These are phyloP conservation scores for Ceratocystis cubensis DNA, from an alignment of 2,329 filamentous ascomycete species.

Conservation along the genomic window DNA sequence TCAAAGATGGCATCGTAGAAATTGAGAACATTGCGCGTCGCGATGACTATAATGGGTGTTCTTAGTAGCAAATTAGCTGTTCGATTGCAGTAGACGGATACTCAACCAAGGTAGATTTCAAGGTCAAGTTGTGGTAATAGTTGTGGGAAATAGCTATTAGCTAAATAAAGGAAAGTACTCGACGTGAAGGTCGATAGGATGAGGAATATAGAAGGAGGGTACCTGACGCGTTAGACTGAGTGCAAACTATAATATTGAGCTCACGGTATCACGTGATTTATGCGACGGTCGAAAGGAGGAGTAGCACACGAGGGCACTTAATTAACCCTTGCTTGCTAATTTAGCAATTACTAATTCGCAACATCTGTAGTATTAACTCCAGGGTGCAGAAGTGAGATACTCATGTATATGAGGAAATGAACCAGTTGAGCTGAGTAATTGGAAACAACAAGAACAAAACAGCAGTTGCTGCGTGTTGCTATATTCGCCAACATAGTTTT, in stretches of 20 bases:
- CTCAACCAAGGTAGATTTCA: conserved; percentile 2
- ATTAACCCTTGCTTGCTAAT: too few relatives aligned
- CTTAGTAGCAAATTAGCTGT: background rate
- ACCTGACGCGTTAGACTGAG: background rate
- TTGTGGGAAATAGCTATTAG: background rate
- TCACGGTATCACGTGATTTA: background rate
- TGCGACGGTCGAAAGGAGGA: background rate
- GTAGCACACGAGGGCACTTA: background rate
- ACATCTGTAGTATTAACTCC: background rate
- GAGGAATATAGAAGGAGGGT: background rate
- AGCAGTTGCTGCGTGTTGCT: background rate
- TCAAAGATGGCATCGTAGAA: conserved; percentile 34
- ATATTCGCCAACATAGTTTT: conserved; percentile 1
- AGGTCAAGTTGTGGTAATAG: background rate
- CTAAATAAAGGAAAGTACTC: background rate
- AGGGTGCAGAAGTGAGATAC: too few relatives aligned
- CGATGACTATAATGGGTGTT: conserved; percentile 6
- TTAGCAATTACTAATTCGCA: background rate
- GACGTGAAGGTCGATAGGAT: background rate
- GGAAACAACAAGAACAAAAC: background rate
- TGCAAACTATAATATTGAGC: background rate
- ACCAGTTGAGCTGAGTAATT: background rate
- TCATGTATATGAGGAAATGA: too few relatives aligned
- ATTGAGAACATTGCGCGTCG: conserved; percentile 32
- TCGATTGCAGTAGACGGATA: background rate